These are phyloP conservation scores for Collybia sp. DNA, from an alignment of 768 basidiomycete species.

Conservation along the genomic window DNA sequence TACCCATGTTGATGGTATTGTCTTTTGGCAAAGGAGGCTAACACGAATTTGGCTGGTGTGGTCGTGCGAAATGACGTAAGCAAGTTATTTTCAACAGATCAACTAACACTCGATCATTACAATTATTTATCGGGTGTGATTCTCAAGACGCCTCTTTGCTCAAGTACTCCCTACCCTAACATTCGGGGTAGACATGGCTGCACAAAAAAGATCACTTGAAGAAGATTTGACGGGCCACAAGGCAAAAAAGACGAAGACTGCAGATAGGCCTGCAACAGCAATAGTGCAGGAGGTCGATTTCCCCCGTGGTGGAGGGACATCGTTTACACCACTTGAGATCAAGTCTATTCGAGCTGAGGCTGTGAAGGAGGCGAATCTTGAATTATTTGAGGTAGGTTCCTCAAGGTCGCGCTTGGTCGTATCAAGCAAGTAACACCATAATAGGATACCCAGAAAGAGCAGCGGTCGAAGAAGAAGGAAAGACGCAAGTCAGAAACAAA, in stretches of 20 bases:
- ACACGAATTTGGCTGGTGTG: not conserved
- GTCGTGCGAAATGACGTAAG: conserved; percentile 15
- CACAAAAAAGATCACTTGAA: conserved; percentile 60
- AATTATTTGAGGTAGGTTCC: conserved; percentile 61
- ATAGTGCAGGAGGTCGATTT: conserved; percentile 79
- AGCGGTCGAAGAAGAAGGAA: conserved; percentile 40
- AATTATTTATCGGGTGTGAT: conserved; percentile 9
- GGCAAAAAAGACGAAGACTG: conserved; percentile 58
- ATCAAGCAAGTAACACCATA: conserved; percentile 7
- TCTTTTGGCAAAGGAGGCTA: no score
- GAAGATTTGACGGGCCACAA: conserved; percentile 43
- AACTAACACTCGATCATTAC: conserved; percentile 14
- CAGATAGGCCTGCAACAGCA: conserved; percentile 19
- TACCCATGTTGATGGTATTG: conserved; percentile 26
- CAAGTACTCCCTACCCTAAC: no score
- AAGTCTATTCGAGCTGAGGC: conserved; percentile 84
- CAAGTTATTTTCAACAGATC: conserved; percentile 6
- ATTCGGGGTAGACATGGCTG: conserved; percentile 28
- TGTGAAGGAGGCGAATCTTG: conserved; percentile 75
- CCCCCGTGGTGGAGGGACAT: conserved; percentile 91
- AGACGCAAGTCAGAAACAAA: conserved; percentile 41
- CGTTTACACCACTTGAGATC: conserved; percentile 84
- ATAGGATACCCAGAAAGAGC: conserved; percentile 35
- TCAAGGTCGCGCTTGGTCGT: not conserved
- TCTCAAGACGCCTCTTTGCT: no score